Evolutionary conservation across 116 monocot genomes (phyloP).

Genomic region (Papilionanthe hybrid): DNA sequence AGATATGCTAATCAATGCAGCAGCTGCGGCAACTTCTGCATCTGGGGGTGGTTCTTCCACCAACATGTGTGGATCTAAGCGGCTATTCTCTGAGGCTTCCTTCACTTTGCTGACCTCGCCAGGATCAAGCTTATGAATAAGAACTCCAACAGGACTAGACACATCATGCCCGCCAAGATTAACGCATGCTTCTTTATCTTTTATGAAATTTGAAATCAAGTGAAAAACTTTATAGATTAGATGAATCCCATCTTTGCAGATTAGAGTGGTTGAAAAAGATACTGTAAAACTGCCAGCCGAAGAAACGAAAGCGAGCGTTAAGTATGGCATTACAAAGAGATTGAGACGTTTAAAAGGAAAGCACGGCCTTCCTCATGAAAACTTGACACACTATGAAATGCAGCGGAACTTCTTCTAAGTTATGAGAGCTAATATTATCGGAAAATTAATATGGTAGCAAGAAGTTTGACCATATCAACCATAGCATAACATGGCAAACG

Average conservation of each 20-base stretch:
- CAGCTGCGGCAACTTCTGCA: conserved; percentile 35
- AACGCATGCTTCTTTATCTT: background rate
- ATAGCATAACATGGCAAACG: too few relatives aligned
- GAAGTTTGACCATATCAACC: background rate
- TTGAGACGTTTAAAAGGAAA: background rate
- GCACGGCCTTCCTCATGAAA: background rate
- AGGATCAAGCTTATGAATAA: background rate
- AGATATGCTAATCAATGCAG: conserved; percentile 12
- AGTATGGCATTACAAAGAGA: background rate
- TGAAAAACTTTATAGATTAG: background rate
- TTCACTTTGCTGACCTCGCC: conserved; percentile 24
- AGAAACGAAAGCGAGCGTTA: background rate
- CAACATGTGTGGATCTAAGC: conserved; percentile 21
- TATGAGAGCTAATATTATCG: background rate
- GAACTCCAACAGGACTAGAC: background rate
- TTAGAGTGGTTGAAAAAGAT: background rate
- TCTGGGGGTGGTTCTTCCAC: conserved; percentile 55
- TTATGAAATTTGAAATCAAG: background rate
- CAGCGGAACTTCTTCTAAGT: background rate
- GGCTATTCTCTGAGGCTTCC: conserved; percentile 38
- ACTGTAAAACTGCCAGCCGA: background rate
- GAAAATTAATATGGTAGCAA: background rate
- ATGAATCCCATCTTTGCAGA: background rate
- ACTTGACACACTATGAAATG: background rate
- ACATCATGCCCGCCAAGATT: background rate